Evolutionary conservation across 148 eudicot species (phyloP), one percentile per base, ranked within the genome.

Genomic region (Dianthus caryophyllus): DNA sequence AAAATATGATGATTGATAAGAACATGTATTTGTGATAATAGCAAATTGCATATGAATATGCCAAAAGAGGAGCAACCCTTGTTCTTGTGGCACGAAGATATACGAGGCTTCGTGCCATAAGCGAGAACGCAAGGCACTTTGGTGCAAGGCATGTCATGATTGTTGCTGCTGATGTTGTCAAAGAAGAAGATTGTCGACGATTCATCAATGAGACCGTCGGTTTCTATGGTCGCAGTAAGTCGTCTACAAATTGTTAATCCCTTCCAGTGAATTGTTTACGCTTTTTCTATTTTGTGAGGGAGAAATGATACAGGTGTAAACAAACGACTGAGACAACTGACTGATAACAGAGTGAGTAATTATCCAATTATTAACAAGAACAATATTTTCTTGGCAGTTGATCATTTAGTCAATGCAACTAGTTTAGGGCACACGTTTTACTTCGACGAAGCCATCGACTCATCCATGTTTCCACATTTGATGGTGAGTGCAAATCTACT

Each of bases 1-100:
- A n/a, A n/a, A n/a, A n/a, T n/a, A n/a, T n/a, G n/a, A n/a, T n/a
- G n/a, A n/a, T n/a, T n/a, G n/a, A n/a, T n/a, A n/a, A n/a, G n/a
- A n/a, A n/a, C n/a, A 33, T 33, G 3, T 33, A 33, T 33, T 33
- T 33, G 4, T 7, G 7, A 33, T 33, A 33, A 33, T 66, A 92
- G 98, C 96, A 89, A 85, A 85, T 92, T 49, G 96, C 96, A 8
- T 92, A 92, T 71, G 90, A 89, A 66, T 92, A 87, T 81, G 96
- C 96, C 30, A 85, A 82, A 77, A 85, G 82, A 78, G 81, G 78
- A 63, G 94, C 88, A 9, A 82, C 79, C 53, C 89, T 92, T 27
- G 94, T 89, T 30, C 69, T 92, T 67, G 87, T 92, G 22, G 96
- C 98, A 48, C 78, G 90, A 67, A 82, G 98, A 73, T 89, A 87